A percentile compares a stretch with the other conserved stretches of the same genome.
Evolutionary conservation across 1,139 yeast genomes (phyloP).

Genomic region (Debaryomyces coudertii): DNA sequence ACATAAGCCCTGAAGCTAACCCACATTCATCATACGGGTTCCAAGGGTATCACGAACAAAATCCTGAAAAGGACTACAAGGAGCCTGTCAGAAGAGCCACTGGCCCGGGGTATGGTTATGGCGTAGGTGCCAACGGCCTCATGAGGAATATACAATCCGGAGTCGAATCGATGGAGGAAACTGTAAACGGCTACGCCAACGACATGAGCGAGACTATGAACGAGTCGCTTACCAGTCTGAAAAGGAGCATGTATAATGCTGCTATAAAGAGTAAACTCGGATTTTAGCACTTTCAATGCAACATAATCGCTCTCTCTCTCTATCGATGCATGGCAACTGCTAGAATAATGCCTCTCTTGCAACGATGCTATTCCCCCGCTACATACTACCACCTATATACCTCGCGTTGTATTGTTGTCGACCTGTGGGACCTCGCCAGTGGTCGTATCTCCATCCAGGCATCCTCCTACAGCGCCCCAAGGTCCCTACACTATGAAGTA

Average conservation of each 20-base stretch:
- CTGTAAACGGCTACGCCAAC: constrained; percentile 60
- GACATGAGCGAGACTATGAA: constrained; percentile 56
- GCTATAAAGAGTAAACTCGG: constrained; percentile 60
- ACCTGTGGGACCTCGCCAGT: background rate
- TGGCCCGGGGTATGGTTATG: constrained; percentile 18
- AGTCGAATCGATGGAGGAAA: constrained; percentile 56
- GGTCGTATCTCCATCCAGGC: background rate
- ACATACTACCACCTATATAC: no score
- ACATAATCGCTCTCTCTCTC: background rate
- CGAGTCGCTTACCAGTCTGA: constrained; percentile 53
- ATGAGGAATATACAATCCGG: constrained; percentile 56
- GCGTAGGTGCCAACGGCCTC: constrained; percentile 39
- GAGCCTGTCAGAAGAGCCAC: constrained; percentile 51
- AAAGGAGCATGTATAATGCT: constrained; percentile 53
- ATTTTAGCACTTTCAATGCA: constrained; percentile 24
- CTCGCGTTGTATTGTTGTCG: background rate
- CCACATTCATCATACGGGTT: constrained; percentile 37
- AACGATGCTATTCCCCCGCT: background rate
- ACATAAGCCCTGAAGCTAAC: constrained; percentile 54
- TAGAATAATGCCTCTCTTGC: background rate
- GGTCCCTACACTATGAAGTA: background rate
- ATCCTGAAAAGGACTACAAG: constrained; percentile 33
- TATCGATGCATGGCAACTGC: background rate
- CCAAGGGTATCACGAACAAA: constrained; percentile 21
- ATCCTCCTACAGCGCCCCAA: background rate